Conservation (phyloP, 305 asterid species). For the Ajuga reptans region DNA sequence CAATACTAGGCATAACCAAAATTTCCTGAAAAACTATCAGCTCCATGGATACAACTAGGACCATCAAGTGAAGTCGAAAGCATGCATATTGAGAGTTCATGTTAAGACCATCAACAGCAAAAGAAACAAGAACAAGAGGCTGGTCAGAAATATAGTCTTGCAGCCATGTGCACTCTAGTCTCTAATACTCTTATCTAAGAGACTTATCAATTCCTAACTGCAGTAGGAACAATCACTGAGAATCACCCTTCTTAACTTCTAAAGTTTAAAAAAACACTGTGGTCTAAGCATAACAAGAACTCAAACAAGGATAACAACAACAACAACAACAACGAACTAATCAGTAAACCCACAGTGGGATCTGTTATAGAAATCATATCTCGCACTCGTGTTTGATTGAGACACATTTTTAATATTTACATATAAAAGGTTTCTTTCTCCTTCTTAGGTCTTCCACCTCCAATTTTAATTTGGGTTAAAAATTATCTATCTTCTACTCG, state of each 20-base stretch:
- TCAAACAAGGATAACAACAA: background rate
- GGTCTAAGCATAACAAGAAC: conserved; percentile 19
- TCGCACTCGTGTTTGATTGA: background rate
- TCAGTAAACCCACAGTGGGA: background rate
- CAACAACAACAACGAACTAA: background rate
- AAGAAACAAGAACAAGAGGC: background rate
- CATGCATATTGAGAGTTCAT: background rate
- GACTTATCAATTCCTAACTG: background rate
- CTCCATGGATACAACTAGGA: conserved; percentile 11
- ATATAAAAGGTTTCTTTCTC: background rate
- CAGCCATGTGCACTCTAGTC: background rate
- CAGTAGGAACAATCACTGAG: background rate
- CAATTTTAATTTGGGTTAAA: background rate
- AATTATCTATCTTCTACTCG: background rate
- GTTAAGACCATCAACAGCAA: background rate
- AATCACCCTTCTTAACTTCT: background rate
- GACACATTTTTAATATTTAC: background rate
- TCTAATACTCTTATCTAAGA: too few relatives aligned
- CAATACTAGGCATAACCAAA: background rate
- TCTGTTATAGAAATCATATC: background rate
- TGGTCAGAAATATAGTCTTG: background rate
- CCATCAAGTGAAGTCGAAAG: background rate
- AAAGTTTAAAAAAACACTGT: background rate
- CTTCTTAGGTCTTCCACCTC: background rate
- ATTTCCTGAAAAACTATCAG: conserved; percentile 12